These are phyloP conservation scores for Hortiboletus flavorubellus DNA, from an alignment of 768 basidiomycete genomes.

Conservation along the genomic window DNA sequence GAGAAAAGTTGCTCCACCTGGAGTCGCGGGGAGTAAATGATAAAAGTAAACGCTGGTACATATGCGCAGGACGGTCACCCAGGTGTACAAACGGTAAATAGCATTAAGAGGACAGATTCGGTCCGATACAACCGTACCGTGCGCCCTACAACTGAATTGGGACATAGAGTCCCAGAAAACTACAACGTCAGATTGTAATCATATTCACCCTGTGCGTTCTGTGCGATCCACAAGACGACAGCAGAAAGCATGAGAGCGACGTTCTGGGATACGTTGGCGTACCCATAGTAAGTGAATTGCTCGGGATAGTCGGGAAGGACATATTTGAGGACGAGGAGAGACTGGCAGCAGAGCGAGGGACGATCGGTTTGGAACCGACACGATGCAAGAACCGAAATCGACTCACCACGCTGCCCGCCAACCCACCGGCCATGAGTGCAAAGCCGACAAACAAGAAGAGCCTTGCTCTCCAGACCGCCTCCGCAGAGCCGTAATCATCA, in stretches of 20 bases:
- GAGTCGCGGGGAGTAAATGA: neutral
- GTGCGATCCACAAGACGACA: conserved; percentile 89
- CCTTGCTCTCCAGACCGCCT: conserved; percentile 88
- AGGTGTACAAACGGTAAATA: conserved; percentile 6
- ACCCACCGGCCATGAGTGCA: conserved; percentile 94
- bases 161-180: neutral
- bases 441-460: conserved; percentile 93
- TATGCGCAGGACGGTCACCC: neutral
- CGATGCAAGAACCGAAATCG: neutral
- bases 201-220: conserved; percentile 82
- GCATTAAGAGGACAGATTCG: conserved; percentile 5
- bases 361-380: neutral
- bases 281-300: conserved; percentile 86
- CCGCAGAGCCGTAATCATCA: conserved; percentile 77
- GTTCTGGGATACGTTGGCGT: conserved; percentile 94
- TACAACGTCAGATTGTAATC: conserved; percentile 86
- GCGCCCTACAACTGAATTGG: neutral
- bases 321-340: conserved; percentile 88
- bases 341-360: conserved; percentile 42
- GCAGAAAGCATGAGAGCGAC: conserved; percentile 80
- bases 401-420: conserved; percentile 95
- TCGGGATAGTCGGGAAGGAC: conserved; percentile 67
- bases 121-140: neutral
- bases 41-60: neutral
- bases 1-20: neutral